Evolutionary conservation across 495 filamentous ascomycete genomes (phyloP), one percentile per base, ranked within the genome.

Genomic region (Aspergillus conjunctus): DNA sequence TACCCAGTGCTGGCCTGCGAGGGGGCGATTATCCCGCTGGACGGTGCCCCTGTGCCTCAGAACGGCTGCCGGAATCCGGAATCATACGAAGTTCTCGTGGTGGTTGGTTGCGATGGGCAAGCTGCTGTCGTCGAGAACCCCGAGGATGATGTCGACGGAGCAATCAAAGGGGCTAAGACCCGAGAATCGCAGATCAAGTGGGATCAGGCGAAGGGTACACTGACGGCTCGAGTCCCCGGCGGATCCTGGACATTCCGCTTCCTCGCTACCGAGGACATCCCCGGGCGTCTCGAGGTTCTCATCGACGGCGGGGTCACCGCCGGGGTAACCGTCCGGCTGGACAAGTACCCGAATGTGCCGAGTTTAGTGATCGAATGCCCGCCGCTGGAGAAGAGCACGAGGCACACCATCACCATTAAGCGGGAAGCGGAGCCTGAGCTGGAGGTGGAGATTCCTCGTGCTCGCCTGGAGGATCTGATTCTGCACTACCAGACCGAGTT

Each of bases 21-120:
- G 61, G 84, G 84, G 15, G 72, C 82, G 34, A 84, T 86, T 22
- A 66, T 87, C 34, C 78, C 83, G 0, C 56, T 85, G 8, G 83
- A 84, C 56, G 58, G 51, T 15, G 63, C 70, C 11, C 43, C 63
- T 9, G 58, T 57, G 8, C 73, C 76, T 0, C 14, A 18, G 12
- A 84, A 84, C 63, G 81, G 79, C 21, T 72, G 72, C 10, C 50
- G 62, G 1, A 72, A 77, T 14, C 81, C 83, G 0, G 44, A 63
- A 0, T 56, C 58, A 1, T 60, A 85, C 17, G 77, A 82, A 44
- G 59, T 85, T 21, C 51, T 82, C 7, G 67, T 87, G 3, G 78
- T 84, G 12, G 80, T 85, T 7, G 84, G 84, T 7, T 66, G 66
- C 7, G 82, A 85, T 65, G 81, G 72, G 3, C 48, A 61, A 4